Evolutionary conservation across 2,329 filamentous ascomycete genomes (phyloP).

Genomic region (Hymenoscyphus repandus): DNA sequence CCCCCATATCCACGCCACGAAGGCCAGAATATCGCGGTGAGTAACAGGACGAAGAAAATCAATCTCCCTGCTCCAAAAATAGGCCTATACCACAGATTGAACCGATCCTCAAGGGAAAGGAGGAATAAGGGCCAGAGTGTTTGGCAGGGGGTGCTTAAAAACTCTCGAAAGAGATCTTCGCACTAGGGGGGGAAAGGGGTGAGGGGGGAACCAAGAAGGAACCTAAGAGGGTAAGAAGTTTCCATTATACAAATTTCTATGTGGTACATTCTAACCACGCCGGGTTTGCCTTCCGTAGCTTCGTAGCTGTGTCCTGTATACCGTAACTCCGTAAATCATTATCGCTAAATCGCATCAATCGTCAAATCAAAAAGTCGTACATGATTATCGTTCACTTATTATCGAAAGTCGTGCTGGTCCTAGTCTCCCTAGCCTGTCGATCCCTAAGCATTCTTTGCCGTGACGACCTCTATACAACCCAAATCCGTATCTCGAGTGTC

Average conservation of each 20-base stretch:
- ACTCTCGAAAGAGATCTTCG: neutral
- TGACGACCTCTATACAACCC: slow-evolving; percentile 24
- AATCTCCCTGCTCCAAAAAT: slow-evolving; percentile 80
- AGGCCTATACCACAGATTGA: slow-evolving; percentile 65
- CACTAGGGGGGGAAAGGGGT: neutral
- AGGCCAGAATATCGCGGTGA: slow-evolving; percentile 57
- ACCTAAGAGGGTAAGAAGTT: neutral
- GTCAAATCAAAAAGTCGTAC: slow-evolving; percentile 1
- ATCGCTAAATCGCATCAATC: slow-evolving; percentile 6
- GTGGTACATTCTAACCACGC: slow-evolving; percentile 2
- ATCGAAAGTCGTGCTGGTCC: slow-evolving; percentile 5
- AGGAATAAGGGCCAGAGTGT: slow-evolving; percentile 74
- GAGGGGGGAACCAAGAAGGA: neutral
- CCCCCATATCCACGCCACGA: slow-evolving; percentile 55
- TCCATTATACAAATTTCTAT: slow-evolving; percentile 8
- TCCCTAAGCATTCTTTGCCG: slow-evolving; percentile 25
- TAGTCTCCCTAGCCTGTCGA: slow-evolving; percentile 26
- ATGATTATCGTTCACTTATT: neutral
- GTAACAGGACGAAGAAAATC: slow-evolving; percentile 50
- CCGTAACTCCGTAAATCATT: slow-evolving; percentile 6
- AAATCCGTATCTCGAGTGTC: slow-evolving; percentile 24
- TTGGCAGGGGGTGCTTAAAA: slow-evolving; percentile 48
- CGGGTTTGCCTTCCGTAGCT: neutral
- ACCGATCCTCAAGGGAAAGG: slow-evolving; percentile 38
- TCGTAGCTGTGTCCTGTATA: slow-evolving; percentile 5